phyloP scores from a whole-genome alignment of 192 early-diverging fungal genomes.

The Dispira simplex region DNA sequence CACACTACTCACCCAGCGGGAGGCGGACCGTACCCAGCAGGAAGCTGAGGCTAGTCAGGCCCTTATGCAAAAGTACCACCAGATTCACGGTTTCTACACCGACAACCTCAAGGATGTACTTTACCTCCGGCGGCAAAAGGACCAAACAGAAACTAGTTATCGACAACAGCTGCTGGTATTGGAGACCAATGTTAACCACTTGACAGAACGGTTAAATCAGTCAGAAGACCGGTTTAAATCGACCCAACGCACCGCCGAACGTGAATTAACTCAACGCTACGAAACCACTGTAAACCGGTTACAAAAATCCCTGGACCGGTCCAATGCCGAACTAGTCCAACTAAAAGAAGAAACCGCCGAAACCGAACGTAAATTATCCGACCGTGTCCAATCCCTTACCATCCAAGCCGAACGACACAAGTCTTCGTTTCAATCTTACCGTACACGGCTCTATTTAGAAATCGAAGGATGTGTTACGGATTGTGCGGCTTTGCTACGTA shows the following conservation, averaged over 20 bases:
- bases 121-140: not conserved
- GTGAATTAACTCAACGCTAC: not conserved
- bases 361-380: not conserved
- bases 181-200: not conserved
- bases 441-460: constrained; percentile 3
- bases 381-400: not conserved
- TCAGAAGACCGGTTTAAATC: not conserved
- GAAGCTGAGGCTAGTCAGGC: not conserved
- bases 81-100: constrained; percentile 1
- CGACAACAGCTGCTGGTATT: not conserved
- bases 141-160: not conserved
- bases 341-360: not conserved
- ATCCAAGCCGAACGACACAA: not conserved
- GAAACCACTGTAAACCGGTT: not conserved
- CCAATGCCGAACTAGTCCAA: not conserved
- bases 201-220: not conserved
- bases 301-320: not conserved
- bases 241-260: not conserved
- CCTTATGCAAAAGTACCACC: not conserved
- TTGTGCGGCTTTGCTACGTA: constrained; percentile 1
- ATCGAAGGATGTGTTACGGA: constrained; percentile 3
- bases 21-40: not conserved
- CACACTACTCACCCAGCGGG: not conserved
- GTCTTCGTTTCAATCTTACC: constrained; percentile 1
- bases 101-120: constrained; percentile 9